A percentile compares a stretch with the other conserved stretches of the same genome.
phyloP scores from a whole-genome alignment of 371 early-diverging fungal genomes.

The Nematocida ausubeli region DNA sequence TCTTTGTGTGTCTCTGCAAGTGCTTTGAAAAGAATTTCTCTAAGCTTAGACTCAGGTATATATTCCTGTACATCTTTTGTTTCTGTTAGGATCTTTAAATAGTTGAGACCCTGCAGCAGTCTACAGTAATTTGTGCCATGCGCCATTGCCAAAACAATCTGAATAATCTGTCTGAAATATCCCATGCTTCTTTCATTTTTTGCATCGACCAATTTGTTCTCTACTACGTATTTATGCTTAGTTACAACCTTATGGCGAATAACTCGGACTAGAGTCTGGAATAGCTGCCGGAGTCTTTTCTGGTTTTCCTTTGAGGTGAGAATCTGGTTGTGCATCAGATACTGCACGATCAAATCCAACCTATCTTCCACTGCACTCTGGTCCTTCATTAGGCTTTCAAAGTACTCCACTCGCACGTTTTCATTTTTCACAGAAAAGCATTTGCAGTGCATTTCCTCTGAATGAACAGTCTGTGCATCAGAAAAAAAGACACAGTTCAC shows the following conservation, averaged over 20 bases:
- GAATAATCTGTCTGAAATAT: slow-evolving; percentile 12
- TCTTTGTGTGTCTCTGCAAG: slow-evolving; percentile 21
- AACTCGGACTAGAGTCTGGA: not conserved
- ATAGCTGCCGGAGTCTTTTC: slow-evolving; percentile 7
- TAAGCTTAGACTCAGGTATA: not conserved
- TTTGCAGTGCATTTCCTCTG: not conserved
- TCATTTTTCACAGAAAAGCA: not conserved
- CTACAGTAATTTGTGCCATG: slow-evolving; percentile 12
- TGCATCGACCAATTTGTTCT: not conserved
- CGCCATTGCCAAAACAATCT: slow-evolving; percentile 20
- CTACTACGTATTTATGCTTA: not conserved
- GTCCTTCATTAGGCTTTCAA: slow-evolving; percentile 15
- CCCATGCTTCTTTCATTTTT: not conserved
- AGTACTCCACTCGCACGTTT: slow-evolving; percentile 35
- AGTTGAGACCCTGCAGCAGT: slow-evolving; percentile 28
- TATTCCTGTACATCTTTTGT: not conserved
- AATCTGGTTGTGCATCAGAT: slow-evolving; percentile 41
- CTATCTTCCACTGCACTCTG: not conserved
- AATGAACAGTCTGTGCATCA: not conserved
- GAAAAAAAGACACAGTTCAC: slow-evolving; percentile 37
- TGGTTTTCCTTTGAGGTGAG: slow-evolving; percentile 27
- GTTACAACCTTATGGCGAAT: not conserved
- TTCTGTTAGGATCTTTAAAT: not conserved
- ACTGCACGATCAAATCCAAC: not conserved
- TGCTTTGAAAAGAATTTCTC: not conserved